These are phyloP conservation scores for Gossypium davidsonii DNA, from an alignment of 441 rosid species.

Conservation along the genomic window DNA sequence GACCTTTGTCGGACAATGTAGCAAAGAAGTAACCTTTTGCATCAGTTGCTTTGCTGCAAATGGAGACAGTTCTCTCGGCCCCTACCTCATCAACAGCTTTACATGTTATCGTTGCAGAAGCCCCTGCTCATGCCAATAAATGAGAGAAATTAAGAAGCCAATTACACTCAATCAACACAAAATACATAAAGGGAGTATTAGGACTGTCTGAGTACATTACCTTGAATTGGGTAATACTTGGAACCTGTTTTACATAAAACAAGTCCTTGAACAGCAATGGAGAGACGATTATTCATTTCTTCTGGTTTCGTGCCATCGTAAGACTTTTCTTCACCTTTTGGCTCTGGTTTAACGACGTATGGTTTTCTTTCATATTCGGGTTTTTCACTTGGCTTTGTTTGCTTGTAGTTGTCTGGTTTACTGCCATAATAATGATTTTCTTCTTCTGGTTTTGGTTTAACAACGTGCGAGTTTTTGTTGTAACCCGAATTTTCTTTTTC, in stretches of 20 bases:
- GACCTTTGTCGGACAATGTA: conserved; percentile 17
- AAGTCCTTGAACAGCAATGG: conserved; percentile 26
- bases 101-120: conserved; percentile 41
- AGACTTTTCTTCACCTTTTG: neutral
- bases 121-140: conserved; percentile 24
- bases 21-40: conserved; percentile 42
- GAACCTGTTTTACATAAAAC: conserved; percentile 10
- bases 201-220: conserved; percentile 9
- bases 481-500: neutral
- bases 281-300: neutral
- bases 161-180: neutral
- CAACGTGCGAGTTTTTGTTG: neutral
- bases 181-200: neutral
- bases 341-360: neutral
- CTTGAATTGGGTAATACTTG: conserved; percentile 23
- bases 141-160: neutral
- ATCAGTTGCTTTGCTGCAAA: conserved; percentile 34
- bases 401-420: neutral
- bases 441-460: neutral
- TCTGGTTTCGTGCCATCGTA: neutral
- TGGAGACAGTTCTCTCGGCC: conserved; percentile 27
- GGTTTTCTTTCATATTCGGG: neutral
- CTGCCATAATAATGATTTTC: neutral
- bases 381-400: neutral
- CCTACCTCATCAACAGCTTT: conserved; percentile 25